A percentile compares a stretch with the other conserved stretches of the same genome.
Evolutionary conservation across 2,329 filamentous ascomycete genomes (phyloP).

Genomic region (Zopfia rhizophila): DNA sequence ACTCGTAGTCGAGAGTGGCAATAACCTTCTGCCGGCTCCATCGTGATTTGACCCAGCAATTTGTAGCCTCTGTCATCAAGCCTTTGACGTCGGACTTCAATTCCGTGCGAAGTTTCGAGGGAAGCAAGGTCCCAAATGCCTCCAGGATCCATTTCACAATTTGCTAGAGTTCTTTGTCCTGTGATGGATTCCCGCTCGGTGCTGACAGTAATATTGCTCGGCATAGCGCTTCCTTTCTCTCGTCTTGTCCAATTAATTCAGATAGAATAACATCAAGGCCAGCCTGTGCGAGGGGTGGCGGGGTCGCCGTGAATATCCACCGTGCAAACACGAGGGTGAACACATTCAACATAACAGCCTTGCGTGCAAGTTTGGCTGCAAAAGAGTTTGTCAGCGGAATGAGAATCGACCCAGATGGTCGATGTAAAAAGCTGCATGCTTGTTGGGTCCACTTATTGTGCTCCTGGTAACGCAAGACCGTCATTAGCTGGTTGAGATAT

Average conservation of each 20-base stretch:
- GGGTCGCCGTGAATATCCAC: conserved; percentile 8
- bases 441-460: conserved; percentile 6
- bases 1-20: conserved; percentile 4
- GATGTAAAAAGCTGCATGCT: conserved; percentile 1
- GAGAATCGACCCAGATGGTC: background rate
- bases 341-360: conserved; percentile 10
- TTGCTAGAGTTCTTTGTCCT: background rate
- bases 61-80: conserved; percentile 1
- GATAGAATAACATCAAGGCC: conserved; percentile 4
- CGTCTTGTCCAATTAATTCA: conserved; percentile 1
- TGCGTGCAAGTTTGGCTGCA: background rate
- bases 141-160: conserved; percentile 3
- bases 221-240: conserved; percentile 4
- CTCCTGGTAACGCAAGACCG: background rate
- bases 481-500: background rate
- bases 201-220: conserved; percentile 7
- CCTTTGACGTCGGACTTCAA: conserved; percentile 1
- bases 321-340: conserved; percentile 1
- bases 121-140: conserved; percentile 1
- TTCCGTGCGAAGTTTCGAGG: conserved; percentile 1
- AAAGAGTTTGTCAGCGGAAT: conserved; percentile 1
- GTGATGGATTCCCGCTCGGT: background rate
- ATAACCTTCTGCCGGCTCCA: conserved; percentile 5
- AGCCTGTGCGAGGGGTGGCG: conserved; percentile 1
- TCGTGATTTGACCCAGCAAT: conserved; percentile 6